Conservation (phyloP, 495 filamentous ascomycete genomes). For the Lepraria neglecta region DNA sequence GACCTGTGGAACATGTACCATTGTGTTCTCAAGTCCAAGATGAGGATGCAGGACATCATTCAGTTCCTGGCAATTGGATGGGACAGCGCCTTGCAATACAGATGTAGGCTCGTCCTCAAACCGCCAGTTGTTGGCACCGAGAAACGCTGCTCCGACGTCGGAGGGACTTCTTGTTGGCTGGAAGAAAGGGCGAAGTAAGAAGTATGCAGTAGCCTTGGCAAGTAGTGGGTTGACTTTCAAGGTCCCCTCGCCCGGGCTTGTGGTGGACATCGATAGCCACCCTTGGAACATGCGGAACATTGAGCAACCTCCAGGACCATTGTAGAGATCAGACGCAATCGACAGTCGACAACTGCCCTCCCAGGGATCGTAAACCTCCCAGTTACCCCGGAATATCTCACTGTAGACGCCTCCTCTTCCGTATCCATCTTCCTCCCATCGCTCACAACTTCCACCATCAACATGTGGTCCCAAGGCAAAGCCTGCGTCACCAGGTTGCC, state of each 20-base stretch:
- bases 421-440: slow-evolving; percentile 81
- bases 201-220: slow-evolving; percentile 67
- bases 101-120: slow-evolving; percentile 41
- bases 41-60: slow-evolving; percentile 67
- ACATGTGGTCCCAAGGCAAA: slow-evolving; percentile 85
- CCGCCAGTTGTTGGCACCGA: slow-evolving; percentile 49
- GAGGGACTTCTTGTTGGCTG: slow-evolving; percentile 35
- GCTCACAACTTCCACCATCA: slow-evolving; percentile 77
- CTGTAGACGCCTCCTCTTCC: slow-evolving; percentile 62
- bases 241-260: slow-evolving; percentile 67
- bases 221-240: slow-evolving; percentile 78
- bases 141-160: slow-evolving; percentile 33
- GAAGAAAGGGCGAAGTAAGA: slow-evolving; percentile 83
- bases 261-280: slow-evolving; percentile 74
- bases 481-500: slow-evolving; percentile 53
- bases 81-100: slow-evolving; percentile 68
- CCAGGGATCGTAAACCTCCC: slow-evolving; percentile 80
- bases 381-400: slow-evolving; percentile 63
- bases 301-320: slow-evolving; percentile 73
- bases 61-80: slow-evolving; percentile 72
- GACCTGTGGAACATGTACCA: slow-evolving; percentile 74
- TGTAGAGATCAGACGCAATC: slow-evolving; percentile 69
- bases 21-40: slow-evolving; percentile 61
- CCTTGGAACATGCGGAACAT: slow-evolving; percentile 86
- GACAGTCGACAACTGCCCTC: slow-evolving; percentile 62